Conservation (phyloP, 164 flowering plant species). For the Akebia trifoliata region DNA sequence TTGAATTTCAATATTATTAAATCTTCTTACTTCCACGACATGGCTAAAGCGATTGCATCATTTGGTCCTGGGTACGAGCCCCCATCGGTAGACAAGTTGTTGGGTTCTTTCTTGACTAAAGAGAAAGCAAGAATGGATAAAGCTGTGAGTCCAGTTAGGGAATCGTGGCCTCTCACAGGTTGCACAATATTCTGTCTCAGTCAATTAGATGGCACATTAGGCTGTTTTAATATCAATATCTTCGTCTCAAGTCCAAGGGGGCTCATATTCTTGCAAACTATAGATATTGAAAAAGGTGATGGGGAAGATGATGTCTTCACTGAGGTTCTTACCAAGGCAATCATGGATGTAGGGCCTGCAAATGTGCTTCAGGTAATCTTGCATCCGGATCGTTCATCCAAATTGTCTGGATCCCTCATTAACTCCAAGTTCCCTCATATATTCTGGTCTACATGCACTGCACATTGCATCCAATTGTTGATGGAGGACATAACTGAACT, state of each 20-base stretch:
- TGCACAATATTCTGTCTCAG: conserved; percentile 33
- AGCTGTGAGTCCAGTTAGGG: conserved; percentile 23
- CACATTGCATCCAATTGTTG: conserved; percentile 25
- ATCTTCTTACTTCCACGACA: conserved; percentile 35
- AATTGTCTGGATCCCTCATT: conserved; percentile 23
- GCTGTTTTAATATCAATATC: conserved; percentile 17
- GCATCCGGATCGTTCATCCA: conserved; percentile 19
- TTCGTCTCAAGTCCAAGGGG: conserved; percentile 36
- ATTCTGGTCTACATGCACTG: conserved; percentile 37
- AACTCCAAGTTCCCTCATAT: conserved; percentile 29
- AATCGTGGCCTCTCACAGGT: conserved; percentile 38
- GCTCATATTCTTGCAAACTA: conserved; percentile 25
- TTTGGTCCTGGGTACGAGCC: conserved; percentile 39
- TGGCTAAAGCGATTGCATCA: conserved; percentile 33
- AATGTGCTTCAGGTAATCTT: conserved; percentile 36
- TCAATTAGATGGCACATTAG: conserved; percentile 13
- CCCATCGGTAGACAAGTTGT: conserved; percentile 27
- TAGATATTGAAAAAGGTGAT: conserved; percentile 21
- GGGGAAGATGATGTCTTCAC: conserved; percentile 19
- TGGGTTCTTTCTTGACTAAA: conserved; percentile 23
- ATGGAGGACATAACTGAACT: conserved; percentile 35
- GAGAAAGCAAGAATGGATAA: conserved; percentile 39
- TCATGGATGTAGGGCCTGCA: conserved; percentile 27
- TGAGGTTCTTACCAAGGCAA: conserved; percentile 18
- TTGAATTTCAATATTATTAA: conserved; percentile 22